phyloP scores from a whole-genome alignment of 1,284 basidiomycete species.

The Tilletia indica region DNA sequence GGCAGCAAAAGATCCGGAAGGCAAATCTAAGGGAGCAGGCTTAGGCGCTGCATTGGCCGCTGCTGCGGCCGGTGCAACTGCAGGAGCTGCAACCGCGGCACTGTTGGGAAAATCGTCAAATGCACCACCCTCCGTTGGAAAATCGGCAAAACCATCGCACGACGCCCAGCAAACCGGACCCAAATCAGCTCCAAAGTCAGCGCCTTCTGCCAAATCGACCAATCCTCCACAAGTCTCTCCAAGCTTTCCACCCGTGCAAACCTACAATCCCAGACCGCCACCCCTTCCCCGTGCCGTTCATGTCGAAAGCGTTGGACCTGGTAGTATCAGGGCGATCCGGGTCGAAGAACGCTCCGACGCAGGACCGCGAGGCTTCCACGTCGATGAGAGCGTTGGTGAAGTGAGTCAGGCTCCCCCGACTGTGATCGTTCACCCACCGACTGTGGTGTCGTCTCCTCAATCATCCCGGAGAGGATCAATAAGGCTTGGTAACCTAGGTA shows the following conservation, averaged over 20 bases:
- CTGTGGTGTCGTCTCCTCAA: not conserved
- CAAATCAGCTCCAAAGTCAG: too few species aligned
- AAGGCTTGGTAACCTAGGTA: not conserved
- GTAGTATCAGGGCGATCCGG: not conserved
- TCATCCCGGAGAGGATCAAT: conserved; percentile 5
- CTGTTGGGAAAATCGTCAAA: too few species aligned
- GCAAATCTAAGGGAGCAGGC: too few species aligned
- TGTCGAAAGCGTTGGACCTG: conserved; percentile 6
- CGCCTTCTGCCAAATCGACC: too few species aligned
- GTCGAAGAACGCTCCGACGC: not conserved
- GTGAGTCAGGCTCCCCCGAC: not conserved
- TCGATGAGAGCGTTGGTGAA: not conserved
- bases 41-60: too few species aligned
- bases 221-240: not conserved
- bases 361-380: conserved; percentile 5
- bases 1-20: too few species aligned
- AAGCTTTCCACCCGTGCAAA: not conserved
- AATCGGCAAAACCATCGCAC: too few species aligned
- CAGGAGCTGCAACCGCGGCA: too few species aligned
- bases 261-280: not conserved
- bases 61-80: too few species aligned
- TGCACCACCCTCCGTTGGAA: too few species aligned
- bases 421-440: not conserved
- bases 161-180: too few species aligned
- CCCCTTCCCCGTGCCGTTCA: conserved; percentile 1